Conservation (phyloP, 2,329 filamentous ascomycete species). For the Colletotrichum sp. region DNA sequence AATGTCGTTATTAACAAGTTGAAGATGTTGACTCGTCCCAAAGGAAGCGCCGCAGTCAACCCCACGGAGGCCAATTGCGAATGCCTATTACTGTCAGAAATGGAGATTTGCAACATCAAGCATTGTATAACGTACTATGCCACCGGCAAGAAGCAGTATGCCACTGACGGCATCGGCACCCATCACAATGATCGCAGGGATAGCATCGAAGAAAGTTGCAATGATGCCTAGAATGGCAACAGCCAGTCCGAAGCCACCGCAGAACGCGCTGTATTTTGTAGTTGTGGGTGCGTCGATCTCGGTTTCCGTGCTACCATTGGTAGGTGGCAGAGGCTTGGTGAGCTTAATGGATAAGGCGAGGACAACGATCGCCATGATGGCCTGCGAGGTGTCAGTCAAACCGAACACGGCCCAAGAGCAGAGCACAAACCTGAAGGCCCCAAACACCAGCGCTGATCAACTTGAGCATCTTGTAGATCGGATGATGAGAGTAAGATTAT, state of each 20-base stretch:
- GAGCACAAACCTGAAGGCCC: slow-evolving; percentile 8
- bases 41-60: no score
- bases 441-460: slow-evolving; percentile 7
- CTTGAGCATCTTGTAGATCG: neutral
- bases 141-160: slow-evolving; percentile 9
- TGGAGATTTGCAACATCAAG: no score
- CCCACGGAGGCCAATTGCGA: no score
- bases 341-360: slow-evolving; percentile 12
- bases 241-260: slow-evolving; percentile 7
- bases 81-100: no score
- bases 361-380: slow-evolving; percentile 13
- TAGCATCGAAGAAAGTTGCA: slow-evolving; percentile 3
- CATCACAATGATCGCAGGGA: slow-evolving; percentile 9
- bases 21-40: no score
- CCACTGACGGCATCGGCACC: slow-evolving; percentile 9
- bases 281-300: neutral
- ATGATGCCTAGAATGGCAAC: neutral
- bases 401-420: no score
- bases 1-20: neutral
- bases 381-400: neutral
- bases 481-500: neutral
- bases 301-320: no score
- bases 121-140: neutral
- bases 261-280: slow-evolving; percentile 6
- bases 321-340: no score